Evolutionary conservation across 1,284 basidiomycete genomes (phyloP).

Genomic region (Wallemia ichthyophaga): DNA sequence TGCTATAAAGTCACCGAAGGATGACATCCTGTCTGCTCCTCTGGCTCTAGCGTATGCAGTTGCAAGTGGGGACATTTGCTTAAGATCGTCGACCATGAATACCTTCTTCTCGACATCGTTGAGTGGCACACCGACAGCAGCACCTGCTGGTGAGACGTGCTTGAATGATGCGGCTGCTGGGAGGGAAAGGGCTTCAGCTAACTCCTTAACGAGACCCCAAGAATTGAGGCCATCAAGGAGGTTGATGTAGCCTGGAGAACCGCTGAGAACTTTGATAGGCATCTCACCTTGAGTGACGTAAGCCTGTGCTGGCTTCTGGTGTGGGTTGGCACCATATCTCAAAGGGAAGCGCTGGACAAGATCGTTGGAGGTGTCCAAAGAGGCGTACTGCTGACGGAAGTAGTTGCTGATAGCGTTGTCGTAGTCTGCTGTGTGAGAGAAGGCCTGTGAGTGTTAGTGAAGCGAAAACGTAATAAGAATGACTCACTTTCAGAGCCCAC

Average conservation of each 20-base stretch:
- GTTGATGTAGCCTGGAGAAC: conserved; percentile 97
- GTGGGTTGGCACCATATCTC: conserved; percentile 91
- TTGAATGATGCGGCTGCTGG: conserved; percentile 98
- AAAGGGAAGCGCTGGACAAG: conserved; percentile 54
- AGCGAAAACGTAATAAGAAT: not conserved
- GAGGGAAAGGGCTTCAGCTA: conserved; percentile 43
- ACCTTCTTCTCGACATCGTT: conserved; percentile 68
- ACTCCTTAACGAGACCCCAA: conserved; percentile 81
- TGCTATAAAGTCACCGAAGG: conserved; percentile 95
- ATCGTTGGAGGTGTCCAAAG: conserved; percentile 29
- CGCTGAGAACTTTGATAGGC: conserved; percentile 78
- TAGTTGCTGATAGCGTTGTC: conserved; percentile 89
- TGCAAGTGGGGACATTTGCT: conserved; percentile 60
- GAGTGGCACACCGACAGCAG: conserved; percentile 64
- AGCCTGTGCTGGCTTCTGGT: conserved; percentile 94
- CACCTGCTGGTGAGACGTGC: conserved; percentile 93
- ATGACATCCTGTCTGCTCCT: conserved; percentile 96
- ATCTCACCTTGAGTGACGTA: conserved; percentile 67
- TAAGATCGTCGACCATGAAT: conserved; percentile 83
- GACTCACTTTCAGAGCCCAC: conserved; percentile 43
- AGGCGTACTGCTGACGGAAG: conserved; percentile 85
- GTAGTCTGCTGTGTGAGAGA: conserved; percentile 81
- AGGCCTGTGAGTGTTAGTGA: conserved; percentile 24
- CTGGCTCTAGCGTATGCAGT: conserved; percentile 85
- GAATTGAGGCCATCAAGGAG: conserved; percentile 94